A percentile compares a stretch with the other conserved stretches of the same genome.
phyloP scores from a whole-genome alignment of 352 stramenopile genomes.

The Globisporangium splendens region DNA sequence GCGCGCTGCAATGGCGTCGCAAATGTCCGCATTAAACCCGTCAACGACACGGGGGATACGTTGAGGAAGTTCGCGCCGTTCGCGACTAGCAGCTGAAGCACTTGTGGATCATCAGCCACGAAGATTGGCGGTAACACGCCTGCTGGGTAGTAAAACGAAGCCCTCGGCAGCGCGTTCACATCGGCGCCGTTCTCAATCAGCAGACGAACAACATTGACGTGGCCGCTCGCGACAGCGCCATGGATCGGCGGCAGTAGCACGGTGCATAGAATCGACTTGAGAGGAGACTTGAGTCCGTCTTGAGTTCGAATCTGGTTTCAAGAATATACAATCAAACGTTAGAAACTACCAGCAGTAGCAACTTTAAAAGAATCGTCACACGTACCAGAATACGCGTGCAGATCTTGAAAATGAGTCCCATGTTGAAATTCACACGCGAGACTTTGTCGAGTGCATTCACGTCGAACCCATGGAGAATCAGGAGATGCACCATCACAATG shows the following conservation, averaged over 20 bases:
- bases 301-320: conserved; percentile 46
- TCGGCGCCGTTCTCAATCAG: conserved; percentile 58
- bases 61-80: conserved; percentile 69
- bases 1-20: conserved; percentile 58
- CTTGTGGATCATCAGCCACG: conserved; percentile 67
- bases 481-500: conserved; percentile 47
- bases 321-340: background rate
- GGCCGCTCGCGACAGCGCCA: conserved; percentile 53
- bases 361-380: no score
- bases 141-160: conserved; percentile 63
- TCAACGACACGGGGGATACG: conserved; percentile 43
- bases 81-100: conserved; percentile 57
- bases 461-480: conserved; percentile 51
- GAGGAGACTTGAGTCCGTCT: conserved; percentile 43
- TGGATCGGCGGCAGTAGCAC: conserved; percentile 72
- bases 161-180: conserved; percentile 53
- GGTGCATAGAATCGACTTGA: conserved; percentile 50
- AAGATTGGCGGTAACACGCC: conserved; percentile 68
- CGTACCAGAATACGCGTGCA: conserved; percentile 55
- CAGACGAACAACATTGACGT: conserved; percentile 55
- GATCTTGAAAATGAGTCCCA: conserved; percentile 69
- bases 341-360: background rate
- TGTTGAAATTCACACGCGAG: conserved; percentile 73
- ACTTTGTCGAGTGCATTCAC: conserved; percentile 80
- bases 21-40: conserved; percentile 36